Conservation (phyloP, 2,329 filamentous ascomycete species). For the Pseudonectria foliicola region DNA sequence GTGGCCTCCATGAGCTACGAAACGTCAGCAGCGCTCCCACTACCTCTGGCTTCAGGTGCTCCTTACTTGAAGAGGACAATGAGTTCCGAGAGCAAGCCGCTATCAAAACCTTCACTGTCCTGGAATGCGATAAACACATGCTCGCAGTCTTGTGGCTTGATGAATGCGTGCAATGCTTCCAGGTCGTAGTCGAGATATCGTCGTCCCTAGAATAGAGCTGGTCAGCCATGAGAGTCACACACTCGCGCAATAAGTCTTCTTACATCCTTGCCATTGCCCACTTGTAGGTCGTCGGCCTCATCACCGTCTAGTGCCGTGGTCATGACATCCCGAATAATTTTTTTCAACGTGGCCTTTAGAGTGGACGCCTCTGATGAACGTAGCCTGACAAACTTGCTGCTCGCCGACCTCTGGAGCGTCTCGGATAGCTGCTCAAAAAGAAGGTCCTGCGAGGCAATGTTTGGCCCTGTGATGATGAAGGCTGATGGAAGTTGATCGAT, state of each 20-base stretch:
- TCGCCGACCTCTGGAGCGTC: slow-evolving; percentile 37
- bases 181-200: slow-evolving; percentile 74
- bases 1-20: slow-evolving; percentile 57
- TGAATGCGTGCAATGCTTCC: slow-evolving; percentile 57
- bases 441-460: slow-evolving; percentile 66
- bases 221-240: slow-evolving; percentile 3
- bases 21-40: slow-evolving; percentile 22
- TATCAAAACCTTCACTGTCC: slow-evolving; percentile 78
- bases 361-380: slow-evolving; percentile 67
- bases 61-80: slow-evolving; percentile 61
- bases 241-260: slow-evolving; percentile 13
- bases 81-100: slow-evolving; percentile 61
- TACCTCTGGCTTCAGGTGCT: no score
- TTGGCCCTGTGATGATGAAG: slow-evolving; percentile 71
- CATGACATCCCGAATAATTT: slow-evolving; percentile 62
- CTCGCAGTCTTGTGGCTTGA: slow-evolving; percentile 43
- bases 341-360: slow-evolving; percentile 65
- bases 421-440: slow-evolving; percentile 65
- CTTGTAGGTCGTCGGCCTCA: slow-evolving; percentile 49
- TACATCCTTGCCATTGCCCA: slow-evolving; percentile 41
- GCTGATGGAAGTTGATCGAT: slow-evolving; percentile 55
- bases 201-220: slow-evolving; percentile 39
- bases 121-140: slow-evolving; percentile 68
- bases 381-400: slow-evolving; percentile 56
- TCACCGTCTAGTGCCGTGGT: slow-evolving; percentile 40